phyloP scores from a whole-genome alignment of 768 basidiomycete species.

The Leccinum obscurum region DNA sequence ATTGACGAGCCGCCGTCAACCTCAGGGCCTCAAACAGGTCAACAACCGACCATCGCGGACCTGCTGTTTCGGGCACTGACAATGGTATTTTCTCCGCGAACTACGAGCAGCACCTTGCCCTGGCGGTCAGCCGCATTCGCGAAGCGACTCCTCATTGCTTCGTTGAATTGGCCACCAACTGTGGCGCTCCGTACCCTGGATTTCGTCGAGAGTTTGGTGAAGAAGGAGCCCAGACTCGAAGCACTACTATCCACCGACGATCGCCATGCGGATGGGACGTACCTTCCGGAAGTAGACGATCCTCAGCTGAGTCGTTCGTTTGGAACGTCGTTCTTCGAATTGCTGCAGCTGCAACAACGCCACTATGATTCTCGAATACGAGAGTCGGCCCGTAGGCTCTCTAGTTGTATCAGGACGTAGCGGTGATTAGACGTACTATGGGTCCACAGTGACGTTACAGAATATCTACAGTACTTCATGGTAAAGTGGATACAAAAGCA shows the following conservation, averaged over 20 bases:
- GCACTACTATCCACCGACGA: constrained; percentile 87
- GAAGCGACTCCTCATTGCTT: constrained; percentile 83
- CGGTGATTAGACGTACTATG: constrained; percentile 28
- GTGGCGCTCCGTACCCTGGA: constrained; percentile 67
- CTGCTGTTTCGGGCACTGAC: constrained; percentile 86
- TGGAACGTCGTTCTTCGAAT: constrained; percentile 85
- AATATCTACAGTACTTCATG: constrained; percentile 36
- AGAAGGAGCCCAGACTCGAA: constrained; percentile 78
- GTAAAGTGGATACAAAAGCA: constrained; percentile 23
- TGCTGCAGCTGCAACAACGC: constrained; percentile 57
- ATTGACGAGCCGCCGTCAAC: constrained; percentile 52
- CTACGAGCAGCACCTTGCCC: constrained; percentile 55
- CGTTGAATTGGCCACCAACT: constrained; percentile 77
- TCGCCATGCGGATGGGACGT: constrained; percentile 79
- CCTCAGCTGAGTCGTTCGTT: constrained; percentile 83
- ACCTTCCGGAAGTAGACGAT: constrained; percentile 84
- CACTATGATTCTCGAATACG: constrained; percentile 72
- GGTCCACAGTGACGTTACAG: constrained; percentile 29
- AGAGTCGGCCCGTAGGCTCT: constrained; percentile 60
- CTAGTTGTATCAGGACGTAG: constrained; percentile 44
- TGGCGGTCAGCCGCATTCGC: constrained; percentile 88
- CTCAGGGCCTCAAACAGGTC: constrained; percentile 28
- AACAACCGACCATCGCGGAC: constrained; percentile 48
- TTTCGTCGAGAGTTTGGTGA: constrained; percentile 71
- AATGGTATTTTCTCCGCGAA: constrained; percentile 77